Conservation (phyloP, 1,139 yeast species). For the Saccharomyces pastorianus region DNA sequence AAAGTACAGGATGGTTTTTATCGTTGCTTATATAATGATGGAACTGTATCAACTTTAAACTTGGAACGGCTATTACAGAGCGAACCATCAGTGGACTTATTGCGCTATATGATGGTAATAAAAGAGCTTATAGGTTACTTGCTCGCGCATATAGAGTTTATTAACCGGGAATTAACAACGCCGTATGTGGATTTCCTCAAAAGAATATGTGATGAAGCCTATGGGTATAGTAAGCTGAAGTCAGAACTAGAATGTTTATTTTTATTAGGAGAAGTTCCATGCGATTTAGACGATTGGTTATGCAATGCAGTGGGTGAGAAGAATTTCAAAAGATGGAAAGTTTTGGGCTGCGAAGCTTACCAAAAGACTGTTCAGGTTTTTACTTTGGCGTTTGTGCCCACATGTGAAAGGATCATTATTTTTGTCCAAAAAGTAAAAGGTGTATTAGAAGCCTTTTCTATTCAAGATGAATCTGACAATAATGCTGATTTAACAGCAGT, state of each 20-base stretch:
- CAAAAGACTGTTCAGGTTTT: slow-evolving; percentile 19
- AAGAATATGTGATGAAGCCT: slow-evolving; percentile 12
- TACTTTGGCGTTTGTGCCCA: slow-evolving; percentile 39
- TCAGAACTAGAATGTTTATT: slow-evolving; percentile 12
- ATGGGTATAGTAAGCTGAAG: slow-evolving; percentile 9
- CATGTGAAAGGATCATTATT: slow-evolving; percentile 49
- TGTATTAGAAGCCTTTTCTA: slow-evolving; percentile 7
- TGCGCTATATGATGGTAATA: slow-evolving; percentile 6
- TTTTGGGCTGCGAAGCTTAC: slow-evolving; percentile 35
- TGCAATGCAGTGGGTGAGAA: slow-evolving; percentile 54
- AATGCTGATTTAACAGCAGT: slow-evolving; percentile 3
- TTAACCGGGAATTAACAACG: slow-evolving; percentile 10
- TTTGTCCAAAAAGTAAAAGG: slow-evolving; percentile 44
- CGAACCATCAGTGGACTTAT: slow-evolving; percentile 4
- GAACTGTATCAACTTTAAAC: slow-evolving; percentile 8
- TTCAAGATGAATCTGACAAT: slow-evolving; percentile 2
- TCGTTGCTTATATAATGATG: slow-evolving; percentile 12
- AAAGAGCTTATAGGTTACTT: slow-evolving; percentile 11
- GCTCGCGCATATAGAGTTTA: slow-evolving; percentile 14
- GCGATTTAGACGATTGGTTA: slow-evolving; percentile 41
- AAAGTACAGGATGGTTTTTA: slow-evolving; percentile 7
- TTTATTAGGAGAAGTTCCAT: slow-evolving; percentile 15
- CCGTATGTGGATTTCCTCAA: slow-evolving; percentile 16
- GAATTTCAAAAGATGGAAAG: slow-evolving; percentile 53
- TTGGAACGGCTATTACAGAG: slow-evolving; percentile 4